Conservation (phyloP, 345 rosid genomes). For the Noccaea bulbosa region DNA sequence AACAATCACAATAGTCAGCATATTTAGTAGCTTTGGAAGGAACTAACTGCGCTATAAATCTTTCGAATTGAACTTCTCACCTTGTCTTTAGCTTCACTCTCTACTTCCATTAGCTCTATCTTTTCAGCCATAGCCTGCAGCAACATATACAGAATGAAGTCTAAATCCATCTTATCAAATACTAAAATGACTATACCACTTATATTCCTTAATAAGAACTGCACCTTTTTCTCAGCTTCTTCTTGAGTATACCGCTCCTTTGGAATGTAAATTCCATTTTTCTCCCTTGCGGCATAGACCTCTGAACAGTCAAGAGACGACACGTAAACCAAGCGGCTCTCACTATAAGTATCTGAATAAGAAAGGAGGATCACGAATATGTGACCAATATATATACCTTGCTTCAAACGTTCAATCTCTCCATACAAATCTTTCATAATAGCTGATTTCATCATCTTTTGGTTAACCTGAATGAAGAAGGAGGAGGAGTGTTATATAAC, state of each 20-base stretch:
- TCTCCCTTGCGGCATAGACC: constrained; percentile 98
- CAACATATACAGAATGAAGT: constrained; percentile 32
- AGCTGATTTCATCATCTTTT: constrained; percentile 99
- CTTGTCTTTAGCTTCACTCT: constrained; percentile 84
- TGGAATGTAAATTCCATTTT: constrained; percentile 96
- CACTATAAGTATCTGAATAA: not conserved
- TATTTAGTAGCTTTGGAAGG: constrained; percentile 18
- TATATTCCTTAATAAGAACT: constrained; percentile 25
- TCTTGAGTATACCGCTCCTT: constrained; percentile 89
- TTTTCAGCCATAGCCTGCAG: constrained; percentile 94
- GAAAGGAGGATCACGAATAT: constrained; percentile 5
- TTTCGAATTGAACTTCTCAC: constrained; percentile 36
- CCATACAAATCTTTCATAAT: constrained; percentile 91
- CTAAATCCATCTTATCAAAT: constrained; percentile 21
- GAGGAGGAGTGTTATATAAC: constrained; percentile 16
- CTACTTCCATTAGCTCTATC: constrained; percentile 90
- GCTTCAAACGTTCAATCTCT: constrained; percentile 94
- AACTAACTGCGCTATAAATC: not conserved
- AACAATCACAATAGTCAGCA: constrained; percentile 24
- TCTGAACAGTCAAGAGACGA: constrained; percentile 50
- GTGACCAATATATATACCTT: constrained; percentile 55
- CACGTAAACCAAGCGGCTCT: not conserved
- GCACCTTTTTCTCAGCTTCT: constrained; percentile 96
- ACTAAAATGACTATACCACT: constrained; percentile 1
- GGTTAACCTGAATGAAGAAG: constrained; percentile 72